Evolutionary conservation across 805 yeast species (phyloP), one percentile per base, ranked within the genome.

Genomic region (Zygosaccharomyces gambellarensis): DNA sequence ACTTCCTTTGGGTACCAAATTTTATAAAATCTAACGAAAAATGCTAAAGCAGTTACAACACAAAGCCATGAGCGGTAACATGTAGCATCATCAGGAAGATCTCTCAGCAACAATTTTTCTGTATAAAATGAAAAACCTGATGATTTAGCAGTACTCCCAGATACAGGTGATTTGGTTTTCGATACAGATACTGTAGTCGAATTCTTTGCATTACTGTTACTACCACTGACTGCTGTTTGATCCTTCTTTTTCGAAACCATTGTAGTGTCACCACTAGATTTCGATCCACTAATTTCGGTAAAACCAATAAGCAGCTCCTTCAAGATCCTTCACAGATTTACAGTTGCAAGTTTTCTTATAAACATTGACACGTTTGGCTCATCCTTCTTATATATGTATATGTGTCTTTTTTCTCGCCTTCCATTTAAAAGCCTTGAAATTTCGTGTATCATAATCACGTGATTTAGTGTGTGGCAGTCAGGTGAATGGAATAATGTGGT

Each of bases 1-100:
- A 87, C 95, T 64, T 83, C 84, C 52, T 76, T 74, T 2, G 95
- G 95, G 43, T 70, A 73, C 65, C 82, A 75, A 48, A 87, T 76
- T 50, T 72, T 74, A 55, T 77, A 76, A 66, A 85, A 85, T 62
- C 95, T 73, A 4, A 83, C 76, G 2, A 74, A 74, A 57, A 89
- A 83, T 9, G 95, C 86, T 32, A 83, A 58, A 0, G 75, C 57
- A 0, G 97, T 88, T 57, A 90, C 77, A 9, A 79, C 48, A 14
- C 80, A 59, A 14, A 85, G 78, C 40, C 82, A 83, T 43, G 76
- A 53, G 50, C 72, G 70, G 49, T 75, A 71, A 53, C 71, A 71
- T 39, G 64, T 58, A 40, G 67, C 54, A 3, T 63, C 46, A 40
- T 63, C 67, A 19, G 69, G 70, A 11, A 53, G 47, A 19, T 54